A percentile compares a stretch with the other conserved stretches of the same genome.
phyloP scores from a whole-genome alignment of 441 rosid species.

The Pelargonium cotyledonis region DNA sequence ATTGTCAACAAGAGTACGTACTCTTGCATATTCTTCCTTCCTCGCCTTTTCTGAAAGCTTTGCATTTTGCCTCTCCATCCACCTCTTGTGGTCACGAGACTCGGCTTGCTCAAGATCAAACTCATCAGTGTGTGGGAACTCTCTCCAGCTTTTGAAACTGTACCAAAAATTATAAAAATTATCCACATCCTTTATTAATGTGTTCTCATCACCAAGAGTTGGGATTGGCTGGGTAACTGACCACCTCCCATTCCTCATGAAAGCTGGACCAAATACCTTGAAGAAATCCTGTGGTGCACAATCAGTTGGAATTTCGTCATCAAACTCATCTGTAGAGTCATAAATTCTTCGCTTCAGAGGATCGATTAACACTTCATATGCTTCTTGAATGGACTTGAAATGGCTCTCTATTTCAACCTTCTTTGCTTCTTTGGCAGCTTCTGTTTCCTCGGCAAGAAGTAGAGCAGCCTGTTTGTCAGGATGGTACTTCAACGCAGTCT shows the following conservation, averaged over 20 bases:
- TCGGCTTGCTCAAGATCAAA: conserved; percentile 93
- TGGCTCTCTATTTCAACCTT: conserved; percentile 85
- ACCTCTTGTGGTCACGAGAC: conserved; percentile 92
- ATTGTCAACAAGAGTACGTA: conserved; percentile 82
- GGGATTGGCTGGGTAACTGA: conserved; percentile 72
- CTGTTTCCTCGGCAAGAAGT: conserved; percentile 82
- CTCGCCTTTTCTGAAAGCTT: conserved; percentile 81
- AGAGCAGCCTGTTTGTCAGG: conserved; percentile 92
- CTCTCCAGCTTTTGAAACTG: conserved; percentile 89
- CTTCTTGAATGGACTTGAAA: conserved; percentile 87
- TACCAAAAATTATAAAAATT: conserved; percentile 89
- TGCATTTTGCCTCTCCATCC: conserved; percentile 99
- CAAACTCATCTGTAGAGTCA: conserved; percentile 94
- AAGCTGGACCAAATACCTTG: conserved; percentile 94
- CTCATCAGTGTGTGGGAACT: conserved; percentile 96
- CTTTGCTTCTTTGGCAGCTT: conserved; percentile 81
- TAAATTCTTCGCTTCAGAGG: conserved; percentile 81
- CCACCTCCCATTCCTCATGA: conserved; percentile 95
- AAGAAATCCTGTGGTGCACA: conserved; percentile 85
- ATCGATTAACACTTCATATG: conserved; percentile 86
- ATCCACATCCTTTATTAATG: conserved; percentile 65
- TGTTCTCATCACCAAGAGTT: conserved; percentile 59
- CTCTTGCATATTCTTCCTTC: conserved; percentile 83
- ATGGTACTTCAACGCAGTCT: conserved; percentile 88
- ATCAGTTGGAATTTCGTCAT: conserved; percentile 85